Conservation (phyloP, 768 basidiomycete genomes). For the Vararia minispora region DNA sequence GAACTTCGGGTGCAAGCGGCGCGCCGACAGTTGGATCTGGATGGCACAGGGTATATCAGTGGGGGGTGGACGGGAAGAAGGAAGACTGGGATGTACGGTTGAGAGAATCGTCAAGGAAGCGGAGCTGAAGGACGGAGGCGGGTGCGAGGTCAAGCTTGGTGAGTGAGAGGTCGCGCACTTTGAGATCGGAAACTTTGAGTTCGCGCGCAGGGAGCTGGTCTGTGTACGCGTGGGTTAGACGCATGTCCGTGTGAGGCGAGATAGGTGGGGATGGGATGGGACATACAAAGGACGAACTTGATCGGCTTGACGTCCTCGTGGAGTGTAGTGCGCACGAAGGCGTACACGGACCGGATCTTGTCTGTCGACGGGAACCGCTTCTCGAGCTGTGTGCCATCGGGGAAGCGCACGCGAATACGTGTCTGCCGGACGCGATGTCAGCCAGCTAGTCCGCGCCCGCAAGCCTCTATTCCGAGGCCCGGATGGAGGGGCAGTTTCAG, state of each 20-base stretch:
- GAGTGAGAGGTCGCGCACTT: constrained; percentile 57
- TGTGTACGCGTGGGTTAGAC: constrained; percentile 17
- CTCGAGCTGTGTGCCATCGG: constrained; percentile 75
- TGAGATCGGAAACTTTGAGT: constrained; percentile 68
- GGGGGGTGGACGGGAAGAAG: background rate
- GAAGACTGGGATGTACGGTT: constrained; percentile 40
- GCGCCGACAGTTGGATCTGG: constrained; percentile 49
- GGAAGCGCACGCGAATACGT: constrained; percentile 70
- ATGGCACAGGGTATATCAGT: background rate
- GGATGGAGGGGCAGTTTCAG: background rate
- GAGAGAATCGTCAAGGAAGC: constrained; percentile 60
- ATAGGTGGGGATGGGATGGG: background rate
- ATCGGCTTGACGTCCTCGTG: constrained; percentile 65
- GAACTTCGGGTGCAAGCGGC: constrained; percentile 48
- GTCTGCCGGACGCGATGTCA: too few relatives aligned
- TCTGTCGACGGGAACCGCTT: constrained; percentile 64
- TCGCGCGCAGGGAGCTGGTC: constrained; percentile 82
- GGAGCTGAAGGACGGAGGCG: constrained; percentile 64
- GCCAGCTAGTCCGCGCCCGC: too few relatives aligned
- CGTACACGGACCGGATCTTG: constrained; percentile 77
- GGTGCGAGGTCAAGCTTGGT: constrained; percentile 68
- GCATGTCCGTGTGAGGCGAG: background rate
- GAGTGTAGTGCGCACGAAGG: constrained; percentile 65
- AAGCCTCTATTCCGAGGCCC: constrained; percentile 10
- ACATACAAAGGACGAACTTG: constrained; percentile 79